Base-by-base conservation (phyloP, 169 alveolate genomes). In the Pseudocohnilembus persalinus region DNA sequence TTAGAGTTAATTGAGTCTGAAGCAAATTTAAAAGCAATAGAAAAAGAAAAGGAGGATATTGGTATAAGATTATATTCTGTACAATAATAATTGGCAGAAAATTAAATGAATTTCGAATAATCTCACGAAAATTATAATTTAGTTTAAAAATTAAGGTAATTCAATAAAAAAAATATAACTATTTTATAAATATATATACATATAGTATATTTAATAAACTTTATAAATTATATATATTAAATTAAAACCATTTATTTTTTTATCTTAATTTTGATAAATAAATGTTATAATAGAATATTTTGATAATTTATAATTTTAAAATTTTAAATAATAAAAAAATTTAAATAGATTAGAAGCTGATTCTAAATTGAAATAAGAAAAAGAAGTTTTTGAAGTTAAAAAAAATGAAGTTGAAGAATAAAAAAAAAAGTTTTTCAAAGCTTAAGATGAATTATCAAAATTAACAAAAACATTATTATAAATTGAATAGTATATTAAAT, bases 401-500 rank as follows among this genome's bases (percentile, higher is more conserved):
- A 94, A 94, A 81, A 93, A 92, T 78, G 97, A 94, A 85, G 96
- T 95, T 0, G 96, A 91, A 64, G 96, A 92, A 77, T 93, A 91
- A 27, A 82, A 90, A 76, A 93, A 92, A 82, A 90, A 89, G 82
- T 96, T 94, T 49, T 74, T 92, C 26, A 95, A 93, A 85, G 96
- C 97, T 30, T 91, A 95, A 82, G 98, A 95, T 78, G 98, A 97
- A 89, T 93, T 96, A 76, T 96, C 97, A 85, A 97, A 96, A 83
- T 91, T 97, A 29, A 97, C 96, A 84, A 89, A 94, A 86, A 95
- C 97, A 6, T 88, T 95, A 83, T 93, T 92, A 30, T 92, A 94
- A 86, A 96, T 93, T 11, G 94, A 94, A 76, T 94, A 92, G 31
- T 94, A 93, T 86, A 94, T 93, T 82, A 90, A 90, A 35, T 92